Evolutionary conservation across 2,329 filamentous ascomycete genomes (phyloP).

Genomic region (Teratosphaeria epicoccoides): DNA sequence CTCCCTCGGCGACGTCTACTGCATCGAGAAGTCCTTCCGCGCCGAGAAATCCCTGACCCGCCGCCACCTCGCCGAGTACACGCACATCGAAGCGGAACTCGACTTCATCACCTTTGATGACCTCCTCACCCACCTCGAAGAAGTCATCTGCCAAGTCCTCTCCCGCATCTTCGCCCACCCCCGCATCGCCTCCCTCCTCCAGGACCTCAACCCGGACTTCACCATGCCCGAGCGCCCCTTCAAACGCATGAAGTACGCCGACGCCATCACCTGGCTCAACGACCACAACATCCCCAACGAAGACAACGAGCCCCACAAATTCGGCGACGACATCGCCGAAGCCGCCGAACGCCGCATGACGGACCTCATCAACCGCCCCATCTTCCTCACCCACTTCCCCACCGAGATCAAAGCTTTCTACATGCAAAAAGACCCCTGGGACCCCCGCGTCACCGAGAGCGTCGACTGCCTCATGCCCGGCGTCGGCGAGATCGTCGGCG

Average conservation of each 20-base stretch:
- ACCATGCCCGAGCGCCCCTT: slow-evolving; percentile 73
- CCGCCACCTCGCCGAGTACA: slow-evolving; percentile 91
- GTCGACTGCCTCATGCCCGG: slow-evolving; percentile 85
- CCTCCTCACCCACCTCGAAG: slow-evolving; percentile 76
- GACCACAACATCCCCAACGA: slow-evolving; percentile 89
- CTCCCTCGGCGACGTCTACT: slow-evolving; percentile 88
- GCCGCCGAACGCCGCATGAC: slow-evolving; percentile 96
- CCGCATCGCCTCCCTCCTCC: slow-evolving; percentile 59
- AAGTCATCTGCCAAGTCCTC: slow-evolving; percentile 77
- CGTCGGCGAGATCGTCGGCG: slow-evolving; percentile 93
- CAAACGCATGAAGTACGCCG: slow-evolving; percentile 85
- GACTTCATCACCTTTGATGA: slow-evolving; percentile 93
- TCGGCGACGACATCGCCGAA: slow-evolving; percentile 96
- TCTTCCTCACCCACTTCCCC: slow-evolving; percentile 96
- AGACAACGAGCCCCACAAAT: slow-evolving; percentile 77
- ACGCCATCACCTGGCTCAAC: slow-evolving; percentile 88
- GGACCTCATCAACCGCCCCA: slow-evolving; percentile 87
- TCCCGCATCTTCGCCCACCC: slow-evolving; percentile 66
- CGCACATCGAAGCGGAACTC: slow-evolving; percentile 89
- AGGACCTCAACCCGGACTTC: slow-evolving; percentile 87
- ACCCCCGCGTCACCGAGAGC: slow-evolving; percentile 78
- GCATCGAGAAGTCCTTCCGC: slow-evolving; percentile 96
- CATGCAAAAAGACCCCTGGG: slow-evolving; percentile 80
- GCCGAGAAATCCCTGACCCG: slow-evolving; percentile 93
- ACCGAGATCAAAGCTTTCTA: slow-evolving; percentile 98